Conservation (phyloP, 1,284 basidiomycete species). For the Tranzscheliella williamsii region DNA sequence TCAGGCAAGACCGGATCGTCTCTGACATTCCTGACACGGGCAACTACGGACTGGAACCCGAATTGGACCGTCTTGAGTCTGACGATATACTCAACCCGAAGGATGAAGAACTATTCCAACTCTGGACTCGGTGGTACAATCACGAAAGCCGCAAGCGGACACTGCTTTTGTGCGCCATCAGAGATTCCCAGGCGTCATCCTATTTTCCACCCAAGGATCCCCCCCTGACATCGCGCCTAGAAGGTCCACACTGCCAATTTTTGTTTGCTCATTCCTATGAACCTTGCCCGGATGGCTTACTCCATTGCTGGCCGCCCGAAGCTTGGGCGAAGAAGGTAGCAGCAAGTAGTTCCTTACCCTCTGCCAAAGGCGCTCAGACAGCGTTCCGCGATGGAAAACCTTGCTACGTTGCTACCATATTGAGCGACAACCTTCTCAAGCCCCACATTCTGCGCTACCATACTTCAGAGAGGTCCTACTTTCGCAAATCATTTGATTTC, state of each 20-base stretch:
- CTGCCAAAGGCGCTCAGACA: slow-evolving; percentile 5
- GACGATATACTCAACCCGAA: background rate
- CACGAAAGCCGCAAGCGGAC: slow-evolving; percentile 28
- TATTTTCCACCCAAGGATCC: slow-evolving; percentile 22
- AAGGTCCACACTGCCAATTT: slow-evolving; percentile 26
- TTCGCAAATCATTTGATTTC: no score
- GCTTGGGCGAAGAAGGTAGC: slow-evolving; percentile 13
- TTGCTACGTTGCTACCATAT: slow-evolving; percentile 9
- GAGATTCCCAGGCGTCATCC: slow-evolving; percentile 23
- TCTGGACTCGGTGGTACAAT: slow-evolving; percentile 22
- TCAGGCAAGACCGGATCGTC: slow-evolving; percentile 18
- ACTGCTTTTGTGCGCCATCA: slow-evolving; percentile 16
- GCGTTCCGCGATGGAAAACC: slow-evolving; percentile 9
- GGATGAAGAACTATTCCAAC: slow-evolving; percentile 8
- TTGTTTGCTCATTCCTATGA: slow-evolving; percentile 25
- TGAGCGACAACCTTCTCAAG: slow-evolving; percentile 11
- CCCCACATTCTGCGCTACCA: slow-evolving; percentile 16
- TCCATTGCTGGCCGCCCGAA: slow-evolving; percentile 23
- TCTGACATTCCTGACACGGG: slow-evolving; percentile 13
- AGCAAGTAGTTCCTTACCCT: slow-evolving; percentile 12
- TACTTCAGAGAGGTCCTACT: no score
- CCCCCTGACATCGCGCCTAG: slow-evolving; percentile 6
- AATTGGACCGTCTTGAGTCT: slow-evolving; percentile 14
- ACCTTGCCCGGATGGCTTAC: slow-evolving; percentile 24
- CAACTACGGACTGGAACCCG: background rate